Conservation (phyloP, 768 basidiomycete genomes). For the Collybia sordida region DNA sequence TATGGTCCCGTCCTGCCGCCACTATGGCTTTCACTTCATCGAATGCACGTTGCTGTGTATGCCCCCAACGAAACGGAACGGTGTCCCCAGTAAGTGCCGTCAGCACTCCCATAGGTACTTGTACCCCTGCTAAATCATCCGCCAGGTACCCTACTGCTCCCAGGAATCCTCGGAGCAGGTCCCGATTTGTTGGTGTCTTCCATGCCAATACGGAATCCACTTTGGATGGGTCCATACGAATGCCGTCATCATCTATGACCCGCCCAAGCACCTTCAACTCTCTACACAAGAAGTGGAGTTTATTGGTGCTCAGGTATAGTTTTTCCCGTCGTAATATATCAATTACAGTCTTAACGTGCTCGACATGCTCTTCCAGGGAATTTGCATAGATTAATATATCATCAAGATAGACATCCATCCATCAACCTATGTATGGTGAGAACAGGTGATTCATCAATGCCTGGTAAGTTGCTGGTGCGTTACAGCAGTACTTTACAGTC, state of each 20-base stretch:
- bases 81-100: slow-evolving; percentile 8
- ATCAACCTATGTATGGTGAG: slow-evolving; percentile 2
- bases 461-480: slow-evolving; percentile 5
- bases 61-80: slow-evolving; percentile 10
- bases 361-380: slow-evolving; percentile 7
- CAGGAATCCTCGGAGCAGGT: slow-evolving; percentile 26
- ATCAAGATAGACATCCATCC: slow-evolving; percentile 11
- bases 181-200: slow-evolving; percentile 22
- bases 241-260: slow-evolving; percentile 18
- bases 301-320: slow-evolving; percentile 28
- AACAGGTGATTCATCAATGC: slow-evolving; percentile 10
- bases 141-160: slow-evolving; percentile 31
- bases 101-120: slow-evolving; percentile 26
- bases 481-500: too few species aligned
- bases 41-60: slow-evolving; percentile 19
- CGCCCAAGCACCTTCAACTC: slow-evolving; percentile 25
- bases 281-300: slow-evolving; percentile 24
- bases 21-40: slow-evolving; percentile 21
- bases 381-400: slow-evolving; percentile 11
- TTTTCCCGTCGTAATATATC: slow-evolving; percentile 24
- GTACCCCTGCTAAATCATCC: slow-evolving; percentile 15
- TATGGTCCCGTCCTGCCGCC: neutral
- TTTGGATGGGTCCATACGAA: slow-evolving; percentile 34
- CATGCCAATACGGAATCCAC: slow-evolving; percentile 24
- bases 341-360: slow-evolving; percentile 6